Evolutionary conservation across 192 early-diverging fungal species (phyloP).

Genomic region (Borealophlyctis nickersoniae): DNA sequence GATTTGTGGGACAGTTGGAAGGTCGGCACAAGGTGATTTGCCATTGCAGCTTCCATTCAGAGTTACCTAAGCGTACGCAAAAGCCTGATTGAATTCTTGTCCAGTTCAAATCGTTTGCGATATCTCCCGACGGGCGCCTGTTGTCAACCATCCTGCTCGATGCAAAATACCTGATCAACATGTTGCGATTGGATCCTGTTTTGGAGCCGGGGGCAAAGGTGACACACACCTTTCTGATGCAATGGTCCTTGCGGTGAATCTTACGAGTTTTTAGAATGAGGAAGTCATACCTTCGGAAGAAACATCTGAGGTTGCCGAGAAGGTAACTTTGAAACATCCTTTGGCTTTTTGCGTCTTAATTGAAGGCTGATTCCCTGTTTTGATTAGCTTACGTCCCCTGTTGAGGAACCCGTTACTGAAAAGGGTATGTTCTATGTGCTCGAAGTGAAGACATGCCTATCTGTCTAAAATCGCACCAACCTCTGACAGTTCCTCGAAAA

Average conservation of each 20-base stretch:
- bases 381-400: neutral
- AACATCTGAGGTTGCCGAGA: slow-evolving; percentile 2
- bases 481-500: too few relatives aligned
- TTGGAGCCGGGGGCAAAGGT: slow-evolving; percentile 14
- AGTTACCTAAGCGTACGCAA: too few relatives aligned
- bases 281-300: too few relatives aligned
- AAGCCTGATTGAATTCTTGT: neutral
- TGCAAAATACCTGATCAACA: slow-evolving; percentile 20
- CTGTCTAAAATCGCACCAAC: too few relatives aligned
- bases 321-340: too few relatives aligned
- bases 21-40: slow-evolving; percentile 24
- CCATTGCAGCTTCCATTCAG: neutral
- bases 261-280: too few relatives aligned
- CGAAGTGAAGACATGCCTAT: too few relatives aligned
- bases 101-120: slow-evolving; percentile 39
- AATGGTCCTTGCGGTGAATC: too few relatives aligned
- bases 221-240: too few relatives aligned
- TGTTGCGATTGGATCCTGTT: slow-evolving; percentile 40
- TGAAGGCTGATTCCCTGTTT: neutral
- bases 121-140: slow-evolving; percentile 42
- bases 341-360: too few relatives aligned
- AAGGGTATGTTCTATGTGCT: too few relatives aligned
- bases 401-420: slow-evolving; percentile 2
- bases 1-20: slow-evolving; percentile 37
- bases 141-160: slow-evolving; percentile 34